These are phyloP conservation scores for Botrytis byssoidea DNA, from an alignment of 2,329 filamentous ascomycete genomes.

Conservation along the genomic window DNA sequence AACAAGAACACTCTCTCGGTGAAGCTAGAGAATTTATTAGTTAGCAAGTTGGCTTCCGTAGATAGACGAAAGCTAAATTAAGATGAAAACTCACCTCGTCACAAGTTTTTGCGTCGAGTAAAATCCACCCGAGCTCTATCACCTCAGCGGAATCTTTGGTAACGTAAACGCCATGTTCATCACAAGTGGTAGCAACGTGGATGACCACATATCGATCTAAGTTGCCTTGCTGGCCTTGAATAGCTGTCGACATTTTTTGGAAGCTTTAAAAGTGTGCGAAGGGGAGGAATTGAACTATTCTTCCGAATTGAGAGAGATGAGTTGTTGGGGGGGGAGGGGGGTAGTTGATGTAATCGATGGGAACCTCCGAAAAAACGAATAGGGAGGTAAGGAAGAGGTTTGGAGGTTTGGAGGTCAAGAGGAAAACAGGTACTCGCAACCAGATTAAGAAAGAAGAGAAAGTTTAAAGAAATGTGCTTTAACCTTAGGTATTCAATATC, in stretches of 20 bases:
- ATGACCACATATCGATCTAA: conserved; percentile 97
- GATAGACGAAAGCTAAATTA: conserved; percentile 13
- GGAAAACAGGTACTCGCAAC: conserved; percentile 38
- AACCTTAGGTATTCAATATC: conserved; percentile 10
- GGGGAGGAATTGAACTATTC: neutral
- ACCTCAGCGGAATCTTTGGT: conserved; percentile 99
- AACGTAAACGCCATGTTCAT: conserved; percentile 98
- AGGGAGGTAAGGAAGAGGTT: conserved; percentile 57
- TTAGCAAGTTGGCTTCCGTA: conserved; percentile 28
- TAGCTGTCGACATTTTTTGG: conserved; percentile 51
- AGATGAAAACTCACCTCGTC: conserved; percentile 70
- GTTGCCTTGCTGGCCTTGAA: conserved; percentile 59
- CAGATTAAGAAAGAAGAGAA: conserved; percentile 20
- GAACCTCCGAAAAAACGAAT: conserved; percentile 60
- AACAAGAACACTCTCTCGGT: conserved; percentile 93
- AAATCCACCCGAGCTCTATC: conserved; percentile 97
- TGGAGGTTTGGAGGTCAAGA: conserved; percentile 51
- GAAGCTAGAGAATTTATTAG: conserved; percentile 59
- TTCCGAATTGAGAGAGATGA: conserved; percentile 47
- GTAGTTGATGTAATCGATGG: conserved; percentile 18
- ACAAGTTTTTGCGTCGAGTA: conserved; percentile 85
- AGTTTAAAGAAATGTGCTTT: neutral
- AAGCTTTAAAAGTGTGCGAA: conserved; percentile 54
- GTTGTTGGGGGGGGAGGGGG: conserved; percentile 51
- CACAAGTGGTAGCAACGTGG: conserved; percentile 97